A percentile compares a stretch with the other conserved stretches of the same genome.
These are phyloP conservation scores for Camelina neglecta DNA, from an alignment of 345 rosid species.

Conservation along the genomic window DNA sequence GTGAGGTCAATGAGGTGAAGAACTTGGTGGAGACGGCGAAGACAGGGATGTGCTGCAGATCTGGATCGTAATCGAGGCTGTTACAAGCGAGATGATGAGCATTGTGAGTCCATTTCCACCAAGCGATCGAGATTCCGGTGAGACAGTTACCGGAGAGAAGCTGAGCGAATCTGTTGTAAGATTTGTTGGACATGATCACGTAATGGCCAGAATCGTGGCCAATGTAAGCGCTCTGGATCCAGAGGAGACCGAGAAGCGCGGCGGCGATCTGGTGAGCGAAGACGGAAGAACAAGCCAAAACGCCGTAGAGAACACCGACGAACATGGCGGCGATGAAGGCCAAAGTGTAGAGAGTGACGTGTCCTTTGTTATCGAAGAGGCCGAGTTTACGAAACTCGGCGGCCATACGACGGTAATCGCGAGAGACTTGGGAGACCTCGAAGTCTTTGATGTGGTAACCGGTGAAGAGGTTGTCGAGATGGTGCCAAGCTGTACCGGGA, in stretches of 20 bases:
- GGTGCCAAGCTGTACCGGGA: conserved; percentile 84
- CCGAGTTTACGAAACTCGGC: conserved; percentile 69
- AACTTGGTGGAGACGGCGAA: conserved; percentile 78
- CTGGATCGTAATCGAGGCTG: conserved; percentile 93
- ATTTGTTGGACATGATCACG: conserved; percentile 62
- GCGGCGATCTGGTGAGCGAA: conserved; percentile 69
- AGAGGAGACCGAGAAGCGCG: conserved; percentile 67
- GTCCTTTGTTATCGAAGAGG: conserved; percentile 80
- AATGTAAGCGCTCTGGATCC: conserved; percentile 84
- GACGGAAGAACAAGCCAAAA: conserved; percentile 55
- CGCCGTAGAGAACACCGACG: conserved; percentile 63
- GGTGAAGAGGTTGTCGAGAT: conserved; percentile 65
- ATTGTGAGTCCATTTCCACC: conserved; percentile 99
- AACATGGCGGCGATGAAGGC: conserved; percentile 54
- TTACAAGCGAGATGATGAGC: conserved; percentile 95
- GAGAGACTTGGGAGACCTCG: conserved; percentile 68
- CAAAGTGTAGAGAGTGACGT: conserved; percentile 53
- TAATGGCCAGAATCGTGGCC: conserved; percentile 98
- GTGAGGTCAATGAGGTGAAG: conserved; percentile 64
- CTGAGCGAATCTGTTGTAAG: conserved; percentile 66
- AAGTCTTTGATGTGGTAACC: conserved; percentile 74
- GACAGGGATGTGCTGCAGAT: conserved; percentile 94
- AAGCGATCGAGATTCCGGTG: conserved; percentile 95
- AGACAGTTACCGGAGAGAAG: conserved; percentile 80
- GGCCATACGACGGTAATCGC: conserved; percentile 71